Conservation (phyloP, 2,329 filamentous ascomycete genomes). For the Exutisphaerella laricina region DNA sequence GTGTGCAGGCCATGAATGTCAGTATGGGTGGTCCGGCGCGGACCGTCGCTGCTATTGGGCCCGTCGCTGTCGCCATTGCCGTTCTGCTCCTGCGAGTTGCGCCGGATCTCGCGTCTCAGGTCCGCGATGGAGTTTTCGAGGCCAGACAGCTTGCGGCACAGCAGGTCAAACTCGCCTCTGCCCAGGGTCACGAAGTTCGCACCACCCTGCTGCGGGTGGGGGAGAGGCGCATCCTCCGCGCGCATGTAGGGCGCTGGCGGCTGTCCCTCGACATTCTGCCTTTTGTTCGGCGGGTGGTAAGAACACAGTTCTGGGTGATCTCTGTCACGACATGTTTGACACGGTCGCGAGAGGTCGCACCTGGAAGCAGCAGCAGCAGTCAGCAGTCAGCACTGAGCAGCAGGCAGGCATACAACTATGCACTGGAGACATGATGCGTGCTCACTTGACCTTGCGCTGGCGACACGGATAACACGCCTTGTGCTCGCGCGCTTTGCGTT, state of each 20-base stretch:
- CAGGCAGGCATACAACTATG: too few species aligned
- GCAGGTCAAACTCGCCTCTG: constrained; percentile 43
- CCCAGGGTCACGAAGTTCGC: constrained; percentile 28
- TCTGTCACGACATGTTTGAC: constrained; percentile 47
- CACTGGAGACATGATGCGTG: background rate
- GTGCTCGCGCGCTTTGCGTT: constrained; percentile 48
- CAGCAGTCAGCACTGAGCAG: too few species aligned
- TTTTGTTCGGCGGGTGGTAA: constrained; percentile 36
- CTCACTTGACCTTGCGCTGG: constrained; percentile 36
- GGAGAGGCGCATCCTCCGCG: constrained; percentile 18
- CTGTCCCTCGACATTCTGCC: constrained; percentile 27
- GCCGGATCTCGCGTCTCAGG: constrained; percentile 32
- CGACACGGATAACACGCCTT: constrained; percentile 50
- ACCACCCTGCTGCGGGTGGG: constrained; percentile 7
- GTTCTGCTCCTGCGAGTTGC: constrained; percentile 15
- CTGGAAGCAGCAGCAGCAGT: too few species aligned
- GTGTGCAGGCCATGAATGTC: constrained; percentile 55
- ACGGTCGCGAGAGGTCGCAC: constrained; percentile 45
- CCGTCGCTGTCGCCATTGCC: constrained; percentile 18
- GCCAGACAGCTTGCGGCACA: constrained; percentile 44
- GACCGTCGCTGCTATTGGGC: constrained; percentile 13
- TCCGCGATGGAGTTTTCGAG: constrained; percentile 45
- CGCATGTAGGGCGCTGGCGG: constrained; percentile 11
- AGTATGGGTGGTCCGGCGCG: constrained; percentile 33
- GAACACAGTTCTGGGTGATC: constrained; percentile 48